Evolutionary conservation across 1,284 basidiomycete species (phyloP).

Genomic region (Marasmius fiardii): DNA sequence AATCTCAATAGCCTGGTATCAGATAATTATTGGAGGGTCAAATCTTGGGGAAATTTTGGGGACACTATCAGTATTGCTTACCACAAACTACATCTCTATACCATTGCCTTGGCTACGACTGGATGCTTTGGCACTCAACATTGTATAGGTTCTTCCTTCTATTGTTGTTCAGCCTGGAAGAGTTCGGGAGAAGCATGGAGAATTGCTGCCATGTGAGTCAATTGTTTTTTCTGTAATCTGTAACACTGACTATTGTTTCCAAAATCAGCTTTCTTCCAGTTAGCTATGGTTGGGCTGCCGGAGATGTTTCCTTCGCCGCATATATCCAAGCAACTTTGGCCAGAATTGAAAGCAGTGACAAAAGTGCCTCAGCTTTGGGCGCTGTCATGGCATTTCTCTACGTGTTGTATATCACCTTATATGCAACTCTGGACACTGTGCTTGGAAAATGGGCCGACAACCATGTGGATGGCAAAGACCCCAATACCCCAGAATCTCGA

Average conservation of each 20-base stretch:
- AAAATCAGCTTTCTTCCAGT: not conserved
- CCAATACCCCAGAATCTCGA: not conserved
- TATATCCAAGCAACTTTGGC: slow-evolving; percentile 28
- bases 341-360: slow-evolving; percentile 22
- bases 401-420: slow-evolving; percentile 27
- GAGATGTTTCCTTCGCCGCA: slow-evolving; percentile 30
- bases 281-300: slow-evolving; percentile 27
- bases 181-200: slow-evolving; percentile 29
- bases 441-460: slow-evolving; percentile 17
- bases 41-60: slow-evolving; percentile 30
- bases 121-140: slow-evolving; percentile 28
- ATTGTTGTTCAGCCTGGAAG: slow-evolving; percentile 20
- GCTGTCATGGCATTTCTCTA: slow-evolving; percentile 32
- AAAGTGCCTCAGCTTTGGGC: slow-evolving; percentile 25
- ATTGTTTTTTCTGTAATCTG: slow-evolving; percentile 26
- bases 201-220: slow-evolving; percentile 18
- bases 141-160: slow-evolving; percentile 27
- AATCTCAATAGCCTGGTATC: slow-evolving; percentile 26
- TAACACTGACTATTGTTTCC: slow-evolving; percentile 18
- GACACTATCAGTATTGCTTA: slow-evolving; percentile 23
- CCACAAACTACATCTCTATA: slow-evolving; percentile 26
- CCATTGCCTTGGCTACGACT: slow-evolving; percentile 29
- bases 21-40: slow-evolving; percentile 31
- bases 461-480: not conserved
- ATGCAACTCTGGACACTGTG: slow-evolving; percentile 24